Evolutionary conservation across 768 basidiomycete species (phyloP), one percentile per base, ranked within the genome.

Genomic region (Paxillus involutus): DNA sequence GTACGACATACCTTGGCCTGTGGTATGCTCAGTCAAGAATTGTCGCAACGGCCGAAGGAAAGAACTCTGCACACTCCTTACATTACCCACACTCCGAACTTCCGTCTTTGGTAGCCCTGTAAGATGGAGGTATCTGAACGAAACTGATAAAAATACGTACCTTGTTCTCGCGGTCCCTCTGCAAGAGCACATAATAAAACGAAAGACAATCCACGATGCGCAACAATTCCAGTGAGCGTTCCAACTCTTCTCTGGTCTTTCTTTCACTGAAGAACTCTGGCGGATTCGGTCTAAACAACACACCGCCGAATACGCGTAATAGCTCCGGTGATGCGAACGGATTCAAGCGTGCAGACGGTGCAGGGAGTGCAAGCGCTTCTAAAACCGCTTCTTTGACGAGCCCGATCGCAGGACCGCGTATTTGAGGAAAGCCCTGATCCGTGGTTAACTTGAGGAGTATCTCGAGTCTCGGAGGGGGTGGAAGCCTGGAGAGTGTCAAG

Each of bases 341-440:
- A 37, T 77, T 78, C 26, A 68, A 60, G 33, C 53, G 39, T 41
- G 57, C 57, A 3, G 39, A 49, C 26, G 48, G 41, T 4, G 58
- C 16, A 6, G 65, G 62, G 11, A 71, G 58, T 9, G 79, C 56
- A 2, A 80, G 67, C 0, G 76, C 80, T 46, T 85, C 79, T 11
- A 91, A 65, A 1, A 85, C 70, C 1, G 82, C 80, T 47, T 91
- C 87, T 64, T 86, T 88, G 1, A 89, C 76, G 2, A 91, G 73
- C 0, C 85, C 84, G 0, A 91, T 75, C 0, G 85, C 80, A 1
- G 88, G 85, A 0, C 83, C 80, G 9, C 84, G 78, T 78, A 91
- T 87, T 61, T 87, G 85, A 0, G 84, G 84, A 44, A 80, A 79
- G 14, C 80, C 71, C 6, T 68, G 66, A 52, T 82, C 75, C 10